These are phyloP conservation scores for Monosporascus ibericus DNA, from an alignment of 2,329 filamentous ascomycete species.

Conservation along the genomic window DNA sequence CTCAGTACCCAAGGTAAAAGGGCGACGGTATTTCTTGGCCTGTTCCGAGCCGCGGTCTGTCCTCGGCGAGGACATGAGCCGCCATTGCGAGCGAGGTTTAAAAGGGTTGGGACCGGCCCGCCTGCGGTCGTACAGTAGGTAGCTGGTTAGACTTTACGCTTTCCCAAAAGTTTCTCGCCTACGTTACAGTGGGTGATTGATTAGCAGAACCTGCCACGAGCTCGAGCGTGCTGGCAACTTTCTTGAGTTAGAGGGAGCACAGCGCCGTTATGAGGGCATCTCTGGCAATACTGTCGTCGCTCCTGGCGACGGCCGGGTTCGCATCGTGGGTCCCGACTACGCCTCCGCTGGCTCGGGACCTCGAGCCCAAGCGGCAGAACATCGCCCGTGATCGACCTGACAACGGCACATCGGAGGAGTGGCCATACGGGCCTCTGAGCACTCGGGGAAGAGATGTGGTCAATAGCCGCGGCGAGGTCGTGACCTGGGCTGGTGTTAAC, in stretches of 20 bases:
- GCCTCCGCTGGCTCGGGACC: conserved; percentile 3
- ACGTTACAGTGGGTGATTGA: no score
- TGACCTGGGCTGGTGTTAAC: conserved; percentile 32
- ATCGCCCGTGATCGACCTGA: conserved; percentile 5
- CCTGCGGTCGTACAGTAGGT: no score
- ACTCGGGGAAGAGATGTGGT: conserved; percentile 32
- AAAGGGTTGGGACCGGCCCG: no score
- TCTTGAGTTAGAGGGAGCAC: not conserved
- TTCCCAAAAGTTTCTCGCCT: no score
- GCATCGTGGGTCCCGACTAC: conserved; percentile 11
- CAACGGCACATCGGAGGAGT: conserved; percentile 15
- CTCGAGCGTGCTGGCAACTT: no score
- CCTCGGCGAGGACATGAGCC: no score
- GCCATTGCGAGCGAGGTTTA: no score
- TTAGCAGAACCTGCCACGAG: no score
- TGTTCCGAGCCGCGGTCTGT: no score
- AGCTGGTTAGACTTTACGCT: no score
- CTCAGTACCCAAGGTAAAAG: no score
- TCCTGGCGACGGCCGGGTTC: conserved; percentile 8
- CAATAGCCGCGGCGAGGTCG: conserved; percentile 27
- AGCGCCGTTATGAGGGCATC: conserved; percentile 8
- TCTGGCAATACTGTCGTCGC: conserved; percentile 5
- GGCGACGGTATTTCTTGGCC: no score
- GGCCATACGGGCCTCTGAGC: conserved; percentile 34
- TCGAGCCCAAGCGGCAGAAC: conserved; percentile 7